Conservation (phyloP, 2,329 filamentous ascomycete species). For the Colletotrichum spaethianum region DNA sequence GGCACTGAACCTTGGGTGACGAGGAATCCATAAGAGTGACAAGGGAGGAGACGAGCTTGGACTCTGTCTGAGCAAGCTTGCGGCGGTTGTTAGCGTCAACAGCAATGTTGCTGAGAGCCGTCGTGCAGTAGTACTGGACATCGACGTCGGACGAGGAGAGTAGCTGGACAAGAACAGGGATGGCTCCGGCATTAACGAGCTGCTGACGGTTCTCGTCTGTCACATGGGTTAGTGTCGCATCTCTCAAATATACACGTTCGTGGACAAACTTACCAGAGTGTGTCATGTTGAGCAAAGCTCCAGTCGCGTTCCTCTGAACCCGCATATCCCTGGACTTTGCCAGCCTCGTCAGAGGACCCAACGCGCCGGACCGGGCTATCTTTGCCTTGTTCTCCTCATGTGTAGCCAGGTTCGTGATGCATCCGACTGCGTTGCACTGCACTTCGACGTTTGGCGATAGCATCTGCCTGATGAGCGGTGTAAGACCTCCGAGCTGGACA, state of each 20-base stretch:
- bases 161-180: conserved; percentile 95
- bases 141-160: conserved; percentile 95
- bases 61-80: conserved; percentile 90
- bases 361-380: conserved; percentile 93
- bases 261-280: conserved; percentile 81
- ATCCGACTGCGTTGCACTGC: conserved; percentile 98
- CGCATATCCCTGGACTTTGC: conserved; percentile 99
- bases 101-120: conserved; percentile 97
- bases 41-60: conserved; percentile 91
- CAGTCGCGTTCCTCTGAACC: conserved; percentile 96
- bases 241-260: too few relatives aligned
- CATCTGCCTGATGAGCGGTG: conserved; percentile 97
- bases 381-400: conserved; percentile 99
- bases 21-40: conserved; percentile 98
- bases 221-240: conserved; percentile 38
- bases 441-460: conserved; percentile 98
- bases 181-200: conserved; percentile 96
- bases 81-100: conserved; percentile 93
- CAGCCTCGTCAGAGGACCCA: conserved; percentile 89
- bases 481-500: conserved; percentile 90
- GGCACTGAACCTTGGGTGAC: conserved; percentile 97
- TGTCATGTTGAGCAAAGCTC: conserved; percentile 98
- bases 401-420: conserved; percentile 97
- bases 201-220: conserved; percentile 97
- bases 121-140: conserved; percentile 99